phyloP scores from a whole-genome alignment of 768 basidiomycete genomes.

The Imleria badia region DNA sequence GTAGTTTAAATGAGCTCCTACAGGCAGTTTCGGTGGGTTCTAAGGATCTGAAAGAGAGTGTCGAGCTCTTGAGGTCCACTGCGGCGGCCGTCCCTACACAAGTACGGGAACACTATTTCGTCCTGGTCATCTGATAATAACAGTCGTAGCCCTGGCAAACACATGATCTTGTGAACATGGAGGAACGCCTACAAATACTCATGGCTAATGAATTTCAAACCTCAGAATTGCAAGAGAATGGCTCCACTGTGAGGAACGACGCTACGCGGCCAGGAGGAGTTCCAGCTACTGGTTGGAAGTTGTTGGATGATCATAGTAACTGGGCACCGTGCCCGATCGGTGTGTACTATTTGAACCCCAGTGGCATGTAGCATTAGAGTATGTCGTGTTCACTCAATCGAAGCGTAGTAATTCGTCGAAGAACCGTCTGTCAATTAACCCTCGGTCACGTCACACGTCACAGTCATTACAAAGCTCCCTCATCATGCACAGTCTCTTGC shows the following conservation, averaged over 20 bases:
- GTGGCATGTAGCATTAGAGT: slow-evolving; percentile 2
- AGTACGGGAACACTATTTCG: slow-evolving; percentile 10
- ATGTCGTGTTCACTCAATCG: background rate
- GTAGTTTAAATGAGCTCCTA: slow-evolving; percentile 24
- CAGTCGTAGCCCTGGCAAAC: slow-evolving; percentile 49
- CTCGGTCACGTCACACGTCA: slow-evolving; percentile 23
- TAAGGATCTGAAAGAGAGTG: slow-evolving; percentile 18
- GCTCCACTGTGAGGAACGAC: background rate
- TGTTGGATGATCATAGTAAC: slow-evolving; percentile 38
- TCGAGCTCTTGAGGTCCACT: slow-evolving; percentile 16
- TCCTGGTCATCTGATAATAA: background rate
- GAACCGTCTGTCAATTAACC: background rate
- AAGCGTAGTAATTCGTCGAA: too few relatives aligned
- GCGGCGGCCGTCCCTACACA: slow-evolving; percentile 4
- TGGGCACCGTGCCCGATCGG: slow-evolving; percentile 77
- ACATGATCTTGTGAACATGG: slow-evolving; percentile 54
- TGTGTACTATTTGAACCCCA: slow-evolving; percentile 34
- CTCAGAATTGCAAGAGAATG: background rate
- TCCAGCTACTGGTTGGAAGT: slow-evolving; percentile 50
- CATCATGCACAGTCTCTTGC: background rate
- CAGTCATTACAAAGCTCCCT: slow-evolving; percentile 15
- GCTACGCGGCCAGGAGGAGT: background rate
- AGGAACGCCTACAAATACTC: slow-evolving; percentile 46
- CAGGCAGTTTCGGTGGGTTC: slow-evolving; percentile 19
- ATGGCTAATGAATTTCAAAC: slow-evolving; percentile 20